Evolutionary conservation across 1,284 basidiomycete species (phyloP).

Genomic region (Rhodotorula sp.): DNA sequence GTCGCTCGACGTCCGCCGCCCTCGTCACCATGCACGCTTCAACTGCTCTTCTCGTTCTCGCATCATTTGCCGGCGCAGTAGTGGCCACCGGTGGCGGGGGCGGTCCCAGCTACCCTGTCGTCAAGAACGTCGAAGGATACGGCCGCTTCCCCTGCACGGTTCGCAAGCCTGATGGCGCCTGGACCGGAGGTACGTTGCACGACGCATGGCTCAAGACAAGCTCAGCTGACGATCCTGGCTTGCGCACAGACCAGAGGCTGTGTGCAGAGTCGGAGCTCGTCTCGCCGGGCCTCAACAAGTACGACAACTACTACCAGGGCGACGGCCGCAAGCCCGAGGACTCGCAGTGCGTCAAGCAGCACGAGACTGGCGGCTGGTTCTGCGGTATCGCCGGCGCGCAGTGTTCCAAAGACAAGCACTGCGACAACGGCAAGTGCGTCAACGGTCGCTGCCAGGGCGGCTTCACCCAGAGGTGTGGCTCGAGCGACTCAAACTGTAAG

Average conservation of each 20-base stretch:
- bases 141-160: slow-evolving; percentile 25
- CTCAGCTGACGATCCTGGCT: background rate
- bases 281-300: slow-evolving; percentile 13
- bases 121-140: slow-evolving; percentile 8
- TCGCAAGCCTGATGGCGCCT: slow-evolving; percentile 13
- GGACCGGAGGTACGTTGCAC: slow-evolving; percentile 6
- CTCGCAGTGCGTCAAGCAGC: slow-evolving; percentile 16
- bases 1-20: too few relatives aligned
- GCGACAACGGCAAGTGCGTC: slow-evolving; percentile 15
- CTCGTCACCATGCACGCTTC: too few relatives aligned
- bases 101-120: too few relatives aligned
- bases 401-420: slow-evolving; percentile 14
- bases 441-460: slow-evolving; percentile 18
- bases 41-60: too few relatives aligned
- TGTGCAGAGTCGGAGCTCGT: slow-evolving; percentile 15
- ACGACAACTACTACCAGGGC: background rate
- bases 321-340: slow-evolving; percentile 15
- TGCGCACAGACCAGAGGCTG: background rate
- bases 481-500: slow-evolving; percentile 20
- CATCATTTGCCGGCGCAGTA: too few relatives aligned
- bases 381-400: slow-evolving; percentile 27
- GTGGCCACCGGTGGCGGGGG: too few relatives aligned
- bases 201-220: background rate
- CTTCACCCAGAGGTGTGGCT: slow-evolving; percentile 18
- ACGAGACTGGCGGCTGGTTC: slow-evolving; percentile 29